Evolutionary conservation across 1,284 basidiomycete species (phyloP).

Genomic region (Apiotrichum mycotoxinovorans): DNA sequence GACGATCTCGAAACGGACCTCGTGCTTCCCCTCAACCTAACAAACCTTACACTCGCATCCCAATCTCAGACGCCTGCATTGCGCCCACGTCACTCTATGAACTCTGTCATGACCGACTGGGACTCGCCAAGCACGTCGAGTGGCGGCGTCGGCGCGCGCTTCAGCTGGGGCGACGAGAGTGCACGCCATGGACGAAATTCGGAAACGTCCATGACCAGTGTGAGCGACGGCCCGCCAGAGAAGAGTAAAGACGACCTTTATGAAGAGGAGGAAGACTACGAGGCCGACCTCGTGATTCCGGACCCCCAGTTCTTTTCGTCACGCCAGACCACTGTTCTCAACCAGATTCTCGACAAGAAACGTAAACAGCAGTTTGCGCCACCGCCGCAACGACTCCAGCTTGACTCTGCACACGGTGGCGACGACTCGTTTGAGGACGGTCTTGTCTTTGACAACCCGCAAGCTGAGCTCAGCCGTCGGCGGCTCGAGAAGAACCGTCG

Average conservation of each 20-base stretch:
- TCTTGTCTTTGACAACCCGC: conserved; percentile 42
- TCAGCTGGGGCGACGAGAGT: conserved; percentile 31
- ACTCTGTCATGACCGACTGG: conserved; percentile 32
- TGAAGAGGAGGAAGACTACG: conserved; percentile 40
- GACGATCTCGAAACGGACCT: conserved; percentile 40
- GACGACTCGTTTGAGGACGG: conserved; percentile 49
- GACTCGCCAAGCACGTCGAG: conserved; percentile 20
- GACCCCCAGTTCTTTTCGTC: conserved; percentile 39
- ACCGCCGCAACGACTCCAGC: conserved; percentile 7
- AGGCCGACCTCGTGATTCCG: conserved; percentile 39
- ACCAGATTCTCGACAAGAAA: conserved; percentile 43
- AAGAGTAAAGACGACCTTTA: conserved; percentile 13
- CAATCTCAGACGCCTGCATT: conserved; percentile 18
- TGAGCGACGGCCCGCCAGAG: conserved; percentile 32
- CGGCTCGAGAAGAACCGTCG: conserved; percentile 27
- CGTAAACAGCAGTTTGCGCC: conserved; percentile 35
- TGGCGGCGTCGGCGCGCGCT: conserved; percentile 15
- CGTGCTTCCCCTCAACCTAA: conserved; percentile 41
- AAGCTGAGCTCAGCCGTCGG: conserved; percentile 37
- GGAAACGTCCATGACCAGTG: conserved; percentile 39
- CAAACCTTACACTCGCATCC: conserved; percentile 40
- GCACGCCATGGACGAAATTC: conserved; percentile 21
- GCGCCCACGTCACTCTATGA: conserved; percentile 30
- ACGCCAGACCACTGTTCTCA: conserved; percentile 35
- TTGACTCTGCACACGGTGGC: conserved; percentile 5